A percentile compares a stretch with the other conserved stretches of the same genome.
These are phyloP conservation scores for Balansia obtecta DNA, from an alignment of 2,329 filamentous ascomycete species.

Conservation along the genomic window DNA sequence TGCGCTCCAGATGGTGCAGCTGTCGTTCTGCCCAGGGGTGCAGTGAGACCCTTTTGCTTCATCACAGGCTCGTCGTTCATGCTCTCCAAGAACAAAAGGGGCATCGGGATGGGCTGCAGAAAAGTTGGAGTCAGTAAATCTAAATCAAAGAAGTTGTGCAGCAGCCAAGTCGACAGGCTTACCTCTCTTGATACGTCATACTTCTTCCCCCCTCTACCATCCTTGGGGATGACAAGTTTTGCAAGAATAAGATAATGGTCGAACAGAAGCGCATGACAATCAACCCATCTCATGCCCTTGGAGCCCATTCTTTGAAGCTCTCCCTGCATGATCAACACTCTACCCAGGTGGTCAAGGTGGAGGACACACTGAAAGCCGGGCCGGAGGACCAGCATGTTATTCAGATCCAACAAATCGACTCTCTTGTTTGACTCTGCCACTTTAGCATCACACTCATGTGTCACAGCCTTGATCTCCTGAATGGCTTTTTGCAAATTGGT, in stretches of 20 bases:
- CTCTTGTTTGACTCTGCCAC: slow-evolving; percentile 89
- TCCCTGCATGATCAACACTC: slow-evolving; percentile 78
- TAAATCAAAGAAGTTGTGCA: neutral
- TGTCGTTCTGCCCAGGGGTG: slow-evolving; percentile 45
- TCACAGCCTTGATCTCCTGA: slow-evolving; percentile 81
- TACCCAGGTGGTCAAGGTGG: slow-evolving; percentile 86
- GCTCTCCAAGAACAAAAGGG: slow-evolving; percentile 82
- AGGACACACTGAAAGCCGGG: slow-evolving; percentile 82
- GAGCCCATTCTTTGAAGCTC: slow-evolving; percentile 82
- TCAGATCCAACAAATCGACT: slow-evolving; percentile 75
- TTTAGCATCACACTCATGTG: slow-evolving; percentile 79
- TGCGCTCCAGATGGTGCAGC: slow-evolving; percentile 46
- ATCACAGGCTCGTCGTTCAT: slow-evolving; percentile 84
- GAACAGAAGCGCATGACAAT: slow-evolving; percentile 86
- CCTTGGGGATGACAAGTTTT: slow-evolving; percentile 62
- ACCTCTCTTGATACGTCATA: slow-evolving; percentile 91
- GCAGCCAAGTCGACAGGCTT: slow-evolving; percentile 15
- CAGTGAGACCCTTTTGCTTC: slow-evolving; percentile 64
- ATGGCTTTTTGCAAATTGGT: slow-evolving; percentile 71
- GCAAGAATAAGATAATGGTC: slow-evolving; percentile 93
- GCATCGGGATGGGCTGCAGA: slow-evolving; percentile 78
- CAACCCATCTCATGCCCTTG: slow-evolving; percentile 84
- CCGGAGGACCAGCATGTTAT: slow-evolving; percentile 70
- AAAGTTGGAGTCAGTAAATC: slow-evolving; percentile 9
- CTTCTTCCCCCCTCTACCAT: slow-evolving; percentile 60